Evolutionary conservation across 192 early-diverging fungal species (phyloP).

Genomic region (Geranomyces variabilis): DNA sequence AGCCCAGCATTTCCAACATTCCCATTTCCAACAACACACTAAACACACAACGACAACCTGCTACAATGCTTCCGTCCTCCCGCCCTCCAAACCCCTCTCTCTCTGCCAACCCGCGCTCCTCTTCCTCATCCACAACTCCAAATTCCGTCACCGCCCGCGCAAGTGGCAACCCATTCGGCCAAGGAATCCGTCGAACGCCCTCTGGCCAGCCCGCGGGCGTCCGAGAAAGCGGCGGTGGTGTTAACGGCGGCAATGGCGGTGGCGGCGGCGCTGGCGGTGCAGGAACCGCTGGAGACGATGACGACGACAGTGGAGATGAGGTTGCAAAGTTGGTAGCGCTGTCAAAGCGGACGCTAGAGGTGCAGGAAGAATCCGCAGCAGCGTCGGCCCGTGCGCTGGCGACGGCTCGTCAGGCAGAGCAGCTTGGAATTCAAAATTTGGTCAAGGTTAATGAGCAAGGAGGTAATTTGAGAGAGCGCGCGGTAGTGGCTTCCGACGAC

Average conservation of each 20-base stretch:
- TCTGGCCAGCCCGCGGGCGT: neutral
- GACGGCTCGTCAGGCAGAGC: slow-evolving; percentile 17
- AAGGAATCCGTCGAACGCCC: slow-evolving; percentile 4
- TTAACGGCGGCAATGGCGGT: slow-evolving; percentile 9
- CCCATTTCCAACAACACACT: too few relatives aligned
- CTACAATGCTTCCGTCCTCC: too few relatives aligned
- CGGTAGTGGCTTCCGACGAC: too few relatives aligned
- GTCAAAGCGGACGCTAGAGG: slow-evolving; percentile 17
- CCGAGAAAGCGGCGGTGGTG: neutral
- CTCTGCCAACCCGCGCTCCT: too few relatives aligned
- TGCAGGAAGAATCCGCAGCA: slow-evolving; percentile 12
- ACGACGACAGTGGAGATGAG: slow-evolving; percentile 22
- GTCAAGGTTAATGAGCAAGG: slow-evolving; percentile 23
- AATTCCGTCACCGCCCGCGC: too few relatives aligned
- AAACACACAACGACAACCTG: too few relatives aligned
- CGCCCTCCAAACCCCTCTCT: too few relatives aligned
- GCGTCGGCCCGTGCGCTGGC: slow-evolving; percentile 16
- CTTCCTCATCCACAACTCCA: too few relatives aligned
- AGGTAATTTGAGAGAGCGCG: slow-evolving; percentile 7
- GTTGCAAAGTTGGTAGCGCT: slow-evolving; percentile 26
- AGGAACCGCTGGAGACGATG: too few relatives aligned
- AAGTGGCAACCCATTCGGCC: slow-evolving; percentile 19
- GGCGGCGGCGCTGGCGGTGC: neutral
- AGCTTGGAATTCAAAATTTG: slow-evolving; percentile 23
- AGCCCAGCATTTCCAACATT: too few relatives aligned